Base-by-base conservation (phyloP, 2,329 filamentous ascomycete genomes). In the Microascus cirrosus region DNA sequence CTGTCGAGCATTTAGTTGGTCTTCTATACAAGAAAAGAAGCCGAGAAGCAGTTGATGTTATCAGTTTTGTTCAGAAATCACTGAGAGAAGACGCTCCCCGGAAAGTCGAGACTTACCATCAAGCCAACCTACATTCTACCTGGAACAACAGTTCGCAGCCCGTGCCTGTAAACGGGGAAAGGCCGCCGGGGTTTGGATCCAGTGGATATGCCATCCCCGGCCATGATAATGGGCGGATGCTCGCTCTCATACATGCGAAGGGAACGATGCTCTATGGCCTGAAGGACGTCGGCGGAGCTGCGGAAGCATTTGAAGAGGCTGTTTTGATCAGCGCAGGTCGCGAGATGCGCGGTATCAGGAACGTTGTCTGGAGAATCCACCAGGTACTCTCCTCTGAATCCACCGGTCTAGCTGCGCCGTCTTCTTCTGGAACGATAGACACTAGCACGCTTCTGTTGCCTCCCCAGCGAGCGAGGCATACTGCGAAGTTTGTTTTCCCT, bases 201-300 rank as follows among this genome's bases (percentile, higher is more conserved):
- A 94, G 89, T 69, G 92, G 91, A 18, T 97, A 95, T 69, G 82
- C 84, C 15, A 85, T 99, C 51, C 82, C 91, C 5, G 91, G 87
- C 1, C 84, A 81, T 51, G 94, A 99, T 63, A 97, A 96, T 68
- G 94, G 93, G 10, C 84, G 94, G 60, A 90, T 99, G 66, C 80
- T 99, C 52, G 89, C 91, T n/a, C 79, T 99, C 18, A 85, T 97
- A 48, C 94, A 99, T 71, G 92, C 93, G 22, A 99, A 97, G 71
- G 94, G 93, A n/a, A 97, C 97, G 62, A 95, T 97, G 87, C 78
- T 97, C 1, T 99, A 99, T 71, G 85, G 89, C 28, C 74, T 95
- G 34, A 93, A 93, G 53, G 87, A 96, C 63, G 88, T 94, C 62
- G 77, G 80, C 45, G 83, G 80, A 48, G 94, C 94, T 50, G 91